Evolutionary conservation across 1,284 basidiomycete genomes (phyloP).

Genomic region (Austropuccinia psidii): DNA sequence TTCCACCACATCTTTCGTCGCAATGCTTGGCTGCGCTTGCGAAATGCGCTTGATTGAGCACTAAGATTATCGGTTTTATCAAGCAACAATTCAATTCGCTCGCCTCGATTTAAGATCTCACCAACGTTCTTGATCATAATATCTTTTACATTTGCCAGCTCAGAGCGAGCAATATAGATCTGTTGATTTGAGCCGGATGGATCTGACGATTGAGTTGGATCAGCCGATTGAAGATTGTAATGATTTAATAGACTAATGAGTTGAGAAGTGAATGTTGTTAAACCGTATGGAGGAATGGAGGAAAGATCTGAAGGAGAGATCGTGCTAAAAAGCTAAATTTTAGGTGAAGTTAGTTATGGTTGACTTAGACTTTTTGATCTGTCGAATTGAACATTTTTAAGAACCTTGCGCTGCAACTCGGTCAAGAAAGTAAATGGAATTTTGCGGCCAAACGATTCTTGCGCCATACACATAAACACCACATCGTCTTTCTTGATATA

Average conservation of each 20-base stretch:
- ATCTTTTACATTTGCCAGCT: conserved; percentile 87
- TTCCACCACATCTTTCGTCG: conserved; percentile 96
- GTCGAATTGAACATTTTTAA: not conserved
- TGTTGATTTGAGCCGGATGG: conserved; percentile 77
- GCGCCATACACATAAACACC: conserved; percentile 85
- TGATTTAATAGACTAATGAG: conserved; percentile 56
- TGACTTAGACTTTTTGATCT: not conserved
- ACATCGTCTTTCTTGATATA: conserved; percentile 59
- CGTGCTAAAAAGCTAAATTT: conserved; percentile 56
- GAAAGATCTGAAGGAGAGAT: conserved; percentile 49
- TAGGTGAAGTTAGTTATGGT: not conserved
- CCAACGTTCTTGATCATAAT: conserved; percentile 68
- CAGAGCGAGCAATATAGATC: conserved; percentile 75
- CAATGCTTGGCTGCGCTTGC: conserved; percentile 75
- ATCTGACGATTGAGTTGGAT: conserved; percentile 69
- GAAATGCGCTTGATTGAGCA: conserved; percentile 89
- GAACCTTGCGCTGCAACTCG: conserved; percentile 67
- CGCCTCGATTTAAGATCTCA: conserved; percentile 84
- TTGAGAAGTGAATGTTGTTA: conserved; percentile 50
- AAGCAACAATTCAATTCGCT: conserved; percentile 88
- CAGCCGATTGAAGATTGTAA: conserved; percentile 60
- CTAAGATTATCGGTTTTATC: conserved; percentile 97
- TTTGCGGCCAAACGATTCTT: conserved; percentile 63
- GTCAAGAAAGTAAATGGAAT: conserved; percentile 90
- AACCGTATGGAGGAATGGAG: conserved; percentile 49